Conservation (phyloP, 495 filamentous ascomycete genomes). For the Neurospora pannonica region DNA sequence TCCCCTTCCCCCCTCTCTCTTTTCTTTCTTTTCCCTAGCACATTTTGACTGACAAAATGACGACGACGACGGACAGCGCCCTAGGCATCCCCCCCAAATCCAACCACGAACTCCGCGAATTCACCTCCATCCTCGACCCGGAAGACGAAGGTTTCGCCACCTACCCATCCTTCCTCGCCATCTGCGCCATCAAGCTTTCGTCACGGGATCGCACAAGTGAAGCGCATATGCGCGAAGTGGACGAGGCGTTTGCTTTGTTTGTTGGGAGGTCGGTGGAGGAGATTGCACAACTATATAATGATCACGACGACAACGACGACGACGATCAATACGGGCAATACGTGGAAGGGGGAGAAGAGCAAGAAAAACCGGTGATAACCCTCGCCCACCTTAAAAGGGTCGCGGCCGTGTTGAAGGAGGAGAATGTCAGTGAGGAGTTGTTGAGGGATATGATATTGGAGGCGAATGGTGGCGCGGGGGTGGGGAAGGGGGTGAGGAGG, state of each 20-base stretch:
- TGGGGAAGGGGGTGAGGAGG: conserved; percentile 60
- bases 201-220: conserved; percentile 43
- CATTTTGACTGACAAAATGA: no score
- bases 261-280: conserved; percentile 8
- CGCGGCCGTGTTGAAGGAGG: conserved; percentile 72
- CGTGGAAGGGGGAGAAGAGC: background rate
- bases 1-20: no score
- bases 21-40: background rate
- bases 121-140: conserved; percentile 72
- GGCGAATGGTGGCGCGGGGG: conserved; percentile 71
- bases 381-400: conserved; percentile 66
- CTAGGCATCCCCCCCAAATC: conserved; percentile 59
- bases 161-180: conserved; percentile 69
- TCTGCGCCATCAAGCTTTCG: conserved; percentile 76
- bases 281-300: background rate
- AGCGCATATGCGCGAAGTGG: conserved; percentile 53
- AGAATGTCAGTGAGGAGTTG: conserved; percentile 69
- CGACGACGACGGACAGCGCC: conserved; percentile 42
- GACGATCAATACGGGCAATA: conserved; percentile 6
- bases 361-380: conserved; percentile 48
- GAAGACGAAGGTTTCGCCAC: conserved; percentile 65
- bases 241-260: conserved; percentile 74
- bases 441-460: conserved; percentile 88
- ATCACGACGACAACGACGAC: background rate
- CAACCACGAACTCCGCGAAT: conserved; percentile 57